Evolutionary conservation across 768 basidiomycete genomes (phyloP), one percentile per base, ranked within the genome.

Genomic region (Grammothele lineata): DNA sequence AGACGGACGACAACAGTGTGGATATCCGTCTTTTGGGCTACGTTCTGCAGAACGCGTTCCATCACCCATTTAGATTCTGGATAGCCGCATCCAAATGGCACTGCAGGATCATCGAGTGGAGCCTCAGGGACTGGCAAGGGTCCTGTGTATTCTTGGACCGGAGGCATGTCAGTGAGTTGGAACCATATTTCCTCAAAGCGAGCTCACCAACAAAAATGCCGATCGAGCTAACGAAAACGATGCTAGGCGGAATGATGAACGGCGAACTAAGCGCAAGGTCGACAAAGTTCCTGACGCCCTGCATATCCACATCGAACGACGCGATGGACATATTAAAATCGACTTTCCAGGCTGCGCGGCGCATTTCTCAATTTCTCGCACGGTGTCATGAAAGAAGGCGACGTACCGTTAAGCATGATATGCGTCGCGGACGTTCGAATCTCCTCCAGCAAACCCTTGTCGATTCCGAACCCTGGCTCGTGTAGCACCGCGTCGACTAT

Each of bases 51-150:
- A 2, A 76, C 59, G 62, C 71, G 53, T 57, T 76, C 74, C 0
- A 66, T 48, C 5, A 67, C 44, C 47, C 70, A 76, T 56, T 79
- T 79, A 0, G 65, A 58, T 40, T 75, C 74, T 6, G 70, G 65
- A 37, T 78, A 78, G 0, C 76, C 77, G 14, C 49, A 50, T 1
- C 71, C 71, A 3, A 65, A 48, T 0, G 71, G 66, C 14, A 63
- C 51, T 1, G 48, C 39, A 1, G 70, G 55, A 23, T 73, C 66
- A 0, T 55, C 44, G 23, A 45, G n/a, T 9, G 40, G 45, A 10
- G 25, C 40, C 21, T 40, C 40, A 7, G 24, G 50, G 2, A 35
- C 40, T 12, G 46, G 45, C 7, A 30, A 3, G 17, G 21, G 33
- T 11, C 22, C 17, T 17, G 33, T 12, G 37, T 36, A 47, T 23